Conservation (phyloP, 495 filamentous ascomycete genomes). For the Neurospora cerealis region DNA sequence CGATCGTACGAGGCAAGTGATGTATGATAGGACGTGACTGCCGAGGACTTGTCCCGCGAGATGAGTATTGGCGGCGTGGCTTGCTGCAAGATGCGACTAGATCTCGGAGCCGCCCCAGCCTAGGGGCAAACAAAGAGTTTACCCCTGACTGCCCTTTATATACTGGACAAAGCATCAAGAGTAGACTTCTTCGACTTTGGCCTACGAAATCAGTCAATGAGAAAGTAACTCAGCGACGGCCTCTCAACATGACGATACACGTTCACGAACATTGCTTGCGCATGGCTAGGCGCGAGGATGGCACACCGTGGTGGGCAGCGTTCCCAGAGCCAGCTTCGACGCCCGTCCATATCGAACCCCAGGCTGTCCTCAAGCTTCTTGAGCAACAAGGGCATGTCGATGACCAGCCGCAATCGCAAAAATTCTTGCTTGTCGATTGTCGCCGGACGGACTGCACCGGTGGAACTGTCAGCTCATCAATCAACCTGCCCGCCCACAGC, state of each 20-base stretch:
- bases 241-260: constrained; percentile 9
- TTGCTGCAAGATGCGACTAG: neutral
- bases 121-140: neutral
- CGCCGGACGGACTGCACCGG: constrained; percentile 22
- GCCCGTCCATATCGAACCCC: constrained; percentile 3
- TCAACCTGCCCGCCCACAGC: constrained; percentile 41
- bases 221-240: neutral
- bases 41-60: neutral
- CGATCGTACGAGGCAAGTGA: neutral
- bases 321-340: constrained; percentile 17
- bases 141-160: neutral
- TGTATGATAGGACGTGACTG: neutral
- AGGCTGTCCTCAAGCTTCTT: constrained; percentile 10
- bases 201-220: neutral
- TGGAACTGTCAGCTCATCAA: constrained; percentile 17
- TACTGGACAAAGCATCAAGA: neutral
- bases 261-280: constrained; percentile 20
- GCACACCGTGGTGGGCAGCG: constrained; percentile 36
- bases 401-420: neutral
- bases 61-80: neutral
- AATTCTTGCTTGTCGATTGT: constrained; percentile 23
- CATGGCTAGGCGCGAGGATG: constrained; percentile 17
- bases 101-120: neutral
- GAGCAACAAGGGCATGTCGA: neutral
- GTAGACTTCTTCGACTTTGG: neutral